phyloP scores from a whole-genome alignment of 371 early-diverging fungal species.

The Mortierella sp. region DNA sequence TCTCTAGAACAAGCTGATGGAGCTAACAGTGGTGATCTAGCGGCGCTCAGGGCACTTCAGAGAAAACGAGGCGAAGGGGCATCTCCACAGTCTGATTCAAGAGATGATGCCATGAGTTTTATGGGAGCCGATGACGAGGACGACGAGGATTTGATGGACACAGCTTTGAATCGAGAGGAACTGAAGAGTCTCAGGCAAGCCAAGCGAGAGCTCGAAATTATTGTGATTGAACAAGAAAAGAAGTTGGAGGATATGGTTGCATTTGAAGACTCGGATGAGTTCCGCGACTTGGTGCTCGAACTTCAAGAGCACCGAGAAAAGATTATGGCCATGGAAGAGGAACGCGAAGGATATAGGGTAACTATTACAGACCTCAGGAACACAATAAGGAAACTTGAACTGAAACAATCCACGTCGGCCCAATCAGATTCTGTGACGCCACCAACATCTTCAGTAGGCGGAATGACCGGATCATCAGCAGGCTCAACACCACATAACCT shows the following conservation, averaged over 20 bases:
- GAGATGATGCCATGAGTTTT: constrained; percentile 4
- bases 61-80: background rate
- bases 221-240: constrained; percentile 50
- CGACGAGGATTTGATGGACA: constrained; percentile 42
- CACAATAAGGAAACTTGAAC: constrained; percentile 43
- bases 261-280: constrained; percentile 60
- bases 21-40: constrained; percentile 19
- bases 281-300: constrained; percentile 52
- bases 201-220: constrained; percentile 59
- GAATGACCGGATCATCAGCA: constrained; percentile 9
- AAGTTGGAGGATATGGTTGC: constrained; percentile 56
- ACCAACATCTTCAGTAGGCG: constrained; percentile 17
- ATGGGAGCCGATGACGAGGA: constrained; percentile 13
- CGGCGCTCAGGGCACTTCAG: constrained; percentile 20
- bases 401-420: constrained; percentile 20
- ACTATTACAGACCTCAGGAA: constrained; percentile 43
- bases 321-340: constrained; percentile 58
- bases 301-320: constrained; percentile 62
- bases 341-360: constrained; percentile 31
- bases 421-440: background rate
- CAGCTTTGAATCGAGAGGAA: constrained; percentile 54
- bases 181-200: constrained; percentile 53
- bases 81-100: background rate
- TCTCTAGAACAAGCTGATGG: constrained; percentile 22
- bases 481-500: background rate